These are phyloP conservation scores for Colletotrichum zoysiae DNA, from an alignment of 2,329 filamentous ascomycete species.

Conservation along the genomic window DNA sequence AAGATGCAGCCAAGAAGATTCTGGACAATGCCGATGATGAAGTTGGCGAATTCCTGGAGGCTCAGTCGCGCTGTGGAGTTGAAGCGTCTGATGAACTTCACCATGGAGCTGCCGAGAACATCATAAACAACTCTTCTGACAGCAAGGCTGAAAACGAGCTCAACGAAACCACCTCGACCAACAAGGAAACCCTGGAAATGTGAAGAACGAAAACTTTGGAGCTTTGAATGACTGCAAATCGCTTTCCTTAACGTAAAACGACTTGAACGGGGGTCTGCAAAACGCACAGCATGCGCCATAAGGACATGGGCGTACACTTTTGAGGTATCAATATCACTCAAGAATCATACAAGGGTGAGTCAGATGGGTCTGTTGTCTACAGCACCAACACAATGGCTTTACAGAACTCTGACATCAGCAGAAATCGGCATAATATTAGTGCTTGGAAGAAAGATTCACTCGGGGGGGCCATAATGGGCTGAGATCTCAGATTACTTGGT, in stretches of 20 bases:
- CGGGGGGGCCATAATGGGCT: too few relatives aligned
- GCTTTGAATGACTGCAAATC: background rate
- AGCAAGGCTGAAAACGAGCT: background rate
- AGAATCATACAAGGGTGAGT: background rate
- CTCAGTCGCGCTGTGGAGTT: background rate
- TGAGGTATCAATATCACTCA: background rate
- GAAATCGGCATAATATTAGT: background rate
- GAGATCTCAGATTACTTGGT: background rate
- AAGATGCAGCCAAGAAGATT: conserved; percentile 5
- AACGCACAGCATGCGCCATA: background rate
- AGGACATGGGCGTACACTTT: background rate
- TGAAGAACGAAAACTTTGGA: background rate
- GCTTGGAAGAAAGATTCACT: background rate
- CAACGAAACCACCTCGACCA: background rate
- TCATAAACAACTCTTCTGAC: background rate
- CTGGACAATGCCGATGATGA: conserved; percentile 9
- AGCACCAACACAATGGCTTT: background rate
- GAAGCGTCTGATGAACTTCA: background rate
- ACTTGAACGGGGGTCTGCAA: too few relatives aligned
- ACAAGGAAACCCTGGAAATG: background rate
- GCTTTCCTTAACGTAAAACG: background rate
- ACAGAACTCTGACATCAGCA: background rate
- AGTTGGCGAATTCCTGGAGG: background rate
- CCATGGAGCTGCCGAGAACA: too few relatives aligned
- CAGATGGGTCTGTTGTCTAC: background rate